Evolutionary conservation across 768 basidiomycete species (phyloP).

Genomic region (Leucosporidium yakuticum): DNA sequence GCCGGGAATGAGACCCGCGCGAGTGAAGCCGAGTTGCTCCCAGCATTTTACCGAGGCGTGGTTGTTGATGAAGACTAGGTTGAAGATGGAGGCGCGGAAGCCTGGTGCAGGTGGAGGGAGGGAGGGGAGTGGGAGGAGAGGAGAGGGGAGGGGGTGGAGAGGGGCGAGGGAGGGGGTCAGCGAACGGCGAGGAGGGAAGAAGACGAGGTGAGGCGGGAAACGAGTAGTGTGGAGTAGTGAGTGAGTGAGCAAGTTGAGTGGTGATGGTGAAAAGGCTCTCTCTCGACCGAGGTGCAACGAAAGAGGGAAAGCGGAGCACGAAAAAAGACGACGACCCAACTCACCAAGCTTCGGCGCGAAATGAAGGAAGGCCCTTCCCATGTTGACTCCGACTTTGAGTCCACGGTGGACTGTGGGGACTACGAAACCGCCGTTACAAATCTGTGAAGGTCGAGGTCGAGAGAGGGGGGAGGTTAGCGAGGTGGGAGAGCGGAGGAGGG

Average conservation of each 20-base stretch:
- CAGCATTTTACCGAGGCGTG: conserved; percentile 59
- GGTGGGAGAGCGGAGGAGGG: background rate
- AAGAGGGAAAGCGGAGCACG: too few relatives aligned
- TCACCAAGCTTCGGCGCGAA: conserved; percentile 76
- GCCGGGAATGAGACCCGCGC: conserved; percentile 41
- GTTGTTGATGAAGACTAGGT: conserved; percentile 84
- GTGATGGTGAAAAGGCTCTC: too few relatives aligned
- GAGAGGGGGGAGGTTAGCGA: background rate
- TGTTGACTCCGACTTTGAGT: conserved; percentile 59
- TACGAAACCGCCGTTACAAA: conserved; percentile 86
- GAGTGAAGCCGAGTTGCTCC: conserved; percentile 70
- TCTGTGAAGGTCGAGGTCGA: conserved; percentile 47
- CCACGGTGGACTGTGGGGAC: conserved; percentile 59
- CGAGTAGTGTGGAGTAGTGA: too few relatives aligned
- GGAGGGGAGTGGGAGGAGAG: background rate
- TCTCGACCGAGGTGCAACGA: too few relatives aligned
- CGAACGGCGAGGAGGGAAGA: background rate
- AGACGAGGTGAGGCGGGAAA: background rate
- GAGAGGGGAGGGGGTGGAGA: background rate
- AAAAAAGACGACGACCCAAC: conserved; percentile 49
- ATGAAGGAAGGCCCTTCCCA: conserved; percentile 71
- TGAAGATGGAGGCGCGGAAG: conserved; percentile 59
- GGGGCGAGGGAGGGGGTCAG: background rate
- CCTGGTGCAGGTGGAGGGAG: conserved; percentile 21
- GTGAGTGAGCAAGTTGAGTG: too few relatives aligned